Conservation (phyloP, 768 basidiomycete species). For the Austroboletus festivus region DNA sequence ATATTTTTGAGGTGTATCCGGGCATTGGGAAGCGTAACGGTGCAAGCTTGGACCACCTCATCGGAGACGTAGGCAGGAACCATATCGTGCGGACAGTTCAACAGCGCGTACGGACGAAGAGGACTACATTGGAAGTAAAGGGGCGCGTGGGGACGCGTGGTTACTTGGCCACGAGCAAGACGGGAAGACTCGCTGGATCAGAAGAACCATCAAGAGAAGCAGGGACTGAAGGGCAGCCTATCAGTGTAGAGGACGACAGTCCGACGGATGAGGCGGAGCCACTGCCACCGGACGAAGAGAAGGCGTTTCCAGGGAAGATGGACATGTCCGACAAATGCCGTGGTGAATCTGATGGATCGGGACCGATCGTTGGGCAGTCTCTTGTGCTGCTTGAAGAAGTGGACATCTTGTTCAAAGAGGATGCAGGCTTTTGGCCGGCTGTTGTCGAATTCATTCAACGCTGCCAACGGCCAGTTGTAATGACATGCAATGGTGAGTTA, state of each 20-base stretch:
- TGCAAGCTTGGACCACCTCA: constrained; percentile 68
- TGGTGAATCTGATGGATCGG: constrained; percentile 12
- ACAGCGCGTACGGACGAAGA: constrained; percentile 4
- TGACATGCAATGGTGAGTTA: constrained; percentile 87
- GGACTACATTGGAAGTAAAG: constrained; percentile 5
- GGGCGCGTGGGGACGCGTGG: constrained; percentile 12
- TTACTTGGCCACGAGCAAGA: constrained; percentile 15
- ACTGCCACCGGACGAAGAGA: constrained; percentile 5
- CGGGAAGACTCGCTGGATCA: not conserved
- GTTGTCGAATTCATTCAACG: constrained; percentile 78
- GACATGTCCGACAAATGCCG: not conserved
- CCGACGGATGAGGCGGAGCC: not conserved
- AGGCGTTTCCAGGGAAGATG: constrained; percentile 1
- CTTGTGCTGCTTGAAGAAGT: constrained; percentile 93
- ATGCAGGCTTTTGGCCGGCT: constrained; percentile 81
- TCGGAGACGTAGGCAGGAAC: constrained; percentile 93
- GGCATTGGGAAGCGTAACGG: constrained; percentile 90
- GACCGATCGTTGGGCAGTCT: constrained; percentile 63
- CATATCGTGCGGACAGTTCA: constrained; percentile 61
- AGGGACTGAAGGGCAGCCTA: constrained; percentile 22
- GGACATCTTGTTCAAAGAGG: constrained; percentile 88
- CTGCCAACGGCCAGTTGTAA: constrained; percentile 83
- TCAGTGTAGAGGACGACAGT: constrained; percentile 17
- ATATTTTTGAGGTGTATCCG: constrained; percentile 94
- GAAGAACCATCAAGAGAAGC: not conserved